A percentile compares a stretch with the other conserved stretches of the same genome.
phyloP scores from a whole-genome alignment of 371 early-diverging fungal species.

The Mucor lusitanicus region DNA sequence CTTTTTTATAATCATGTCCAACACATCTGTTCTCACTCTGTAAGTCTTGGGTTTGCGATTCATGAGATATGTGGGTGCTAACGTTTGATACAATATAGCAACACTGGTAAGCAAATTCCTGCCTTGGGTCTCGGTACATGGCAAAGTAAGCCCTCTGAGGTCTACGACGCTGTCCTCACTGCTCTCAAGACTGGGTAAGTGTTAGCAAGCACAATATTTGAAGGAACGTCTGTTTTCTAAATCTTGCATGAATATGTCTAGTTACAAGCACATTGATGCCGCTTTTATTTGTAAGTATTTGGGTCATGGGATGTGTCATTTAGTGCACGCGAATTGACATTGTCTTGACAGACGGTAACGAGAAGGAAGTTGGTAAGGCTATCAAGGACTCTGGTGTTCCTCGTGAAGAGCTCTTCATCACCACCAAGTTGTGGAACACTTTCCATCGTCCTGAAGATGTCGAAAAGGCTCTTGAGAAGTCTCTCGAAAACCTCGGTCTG shows the following conservation, averaged over 20 bases:
- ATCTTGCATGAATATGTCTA: background rate
- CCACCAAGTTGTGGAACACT: constrained; percentile 81
- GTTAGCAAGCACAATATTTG: too few species aligned
- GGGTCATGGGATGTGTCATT: background rate
- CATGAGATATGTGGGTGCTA: background rate
- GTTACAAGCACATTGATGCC: constrained; percentile 33
- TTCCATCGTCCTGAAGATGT: constrained; percentile 55
- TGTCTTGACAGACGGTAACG: constrained; percentile 45
- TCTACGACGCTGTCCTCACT: constrained; percentile 43
- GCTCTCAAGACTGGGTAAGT: constrained; percentile 41
- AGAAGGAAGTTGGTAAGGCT: constrained; percentile 80
- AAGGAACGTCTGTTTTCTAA: too few species aligned
- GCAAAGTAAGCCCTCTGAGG: constrained; percentile 44
- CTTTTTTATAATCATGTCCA: background rate
- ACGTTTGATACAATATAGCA: constrained; percentile 2
- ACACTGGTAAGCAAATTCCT: constrained; percentile 37
- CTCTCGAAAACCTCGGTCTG: constrained; percentile 58
- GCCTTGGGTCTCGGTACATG: constrained; percentile 47
- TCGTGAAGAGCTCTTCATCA: constrained; percentile 80
- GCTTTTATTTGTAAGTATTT: constrained; percentile 33
- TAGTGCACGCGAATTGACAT: background rate
- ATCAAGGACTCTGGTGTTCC: constrained; percentile 58
- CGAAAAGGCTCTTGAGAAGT: constrained; percentile 41
- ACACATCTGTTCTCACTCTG: constrained; percentile 11
- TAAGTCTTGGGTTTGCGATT: background rate